These are phyloP conservation scores for Candida sakaeoensis DNA, from an alignment of 805 yeast genomes.

Conservation along the genomic window DNA sequence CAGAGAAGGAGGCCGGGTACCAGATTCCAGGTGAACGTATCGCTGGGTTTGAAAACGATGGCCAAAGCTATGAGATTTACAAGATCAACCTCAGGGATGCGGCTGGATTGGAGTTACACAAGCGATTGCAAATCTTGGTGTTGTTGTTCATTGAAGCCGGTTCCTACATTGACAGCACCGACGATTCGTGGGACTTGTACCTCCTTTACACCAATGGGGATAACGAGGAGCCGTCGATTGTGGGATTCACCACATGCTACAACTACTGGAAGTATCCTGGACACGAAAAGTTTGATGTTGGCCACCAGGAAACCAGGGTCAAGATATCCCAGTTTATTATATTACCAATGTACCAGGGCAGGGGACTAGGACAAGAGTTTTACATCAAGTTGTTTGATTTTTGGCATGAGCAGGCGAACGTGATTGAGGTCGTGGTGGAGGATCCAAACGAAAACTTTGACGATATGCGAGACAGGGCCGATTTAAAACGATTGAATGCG, in stretches of 20 bases:
- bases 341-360: conserved; percentile 78
- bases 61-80: conserved; percentile 47
- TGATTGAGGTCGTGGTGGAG: conserved; percentile 80
- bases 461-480: conserved; percentile 81
- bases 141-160: conserved; percentile 92
- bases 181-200: conserved; percentile 78
- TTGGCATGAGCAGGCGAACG: conserved; percentile 52
- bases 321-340: conserved; percentile 86
- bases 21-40: conserved; percentile 38
- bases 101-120: conserved; percentile 51
- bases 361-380: conserved; percentile 65
- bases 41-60: conserved; percentile 27
- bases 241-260: conserved; percentile 83
- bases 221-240: conserved; percentile 47
- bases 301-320: conserved; percentile 43
- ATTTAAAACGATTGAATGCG: conserved; percentile 40
- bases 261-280: conserved; percentile 76
- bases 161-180: conserved; percentile 73
- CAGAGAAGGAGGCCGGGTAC: conserved; percentile 42
- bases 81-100: conserved; percentile 42
- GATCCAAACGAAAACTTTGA: conserved; percentile 94
- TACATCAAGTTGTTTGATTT: conserved; percentile 52
- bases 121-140: conserved; percentile 73
- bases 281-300: conserved; percentile 46
- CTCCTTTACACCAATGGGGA: conserved; percentile 36